phyloP scores from a whole-genome alignment of 1,284 basidiomycete species.

The Apiotrichum akiyoshidainum region DNA sequence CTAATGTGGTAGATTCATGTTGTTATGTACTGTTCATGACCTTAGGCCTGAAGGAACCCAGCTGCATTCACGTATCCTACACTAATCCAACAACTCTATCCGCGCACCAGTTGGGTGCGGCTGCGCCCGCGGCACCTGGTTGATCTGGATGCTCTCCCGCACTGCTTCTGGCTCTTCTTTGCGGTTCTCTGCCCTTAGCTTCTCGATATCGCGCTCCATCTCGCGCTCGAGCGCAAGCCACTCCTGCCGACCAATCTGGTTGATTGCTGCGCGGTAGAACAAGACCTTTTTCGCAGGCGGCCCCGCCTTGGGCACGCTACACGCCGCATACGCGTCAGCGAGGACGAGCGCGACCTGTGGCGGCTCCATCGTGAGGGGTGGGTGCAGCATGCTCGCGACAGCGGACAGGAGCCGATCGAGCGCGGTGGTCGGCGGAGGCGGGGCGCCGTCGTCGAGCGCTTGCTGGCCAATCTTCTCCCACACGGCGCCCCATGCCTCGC shows the following conservation, averaged over 20 bases:
- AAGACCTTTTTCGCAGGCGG: conserved; percentile 35
- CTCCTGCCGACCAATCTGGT: conserved; percentile 24
- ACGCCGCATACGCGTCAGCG: conserved; percentile 34
- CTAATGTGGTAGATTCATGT: not conserved
- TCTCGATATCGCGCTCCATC: conserved; percentile 25
- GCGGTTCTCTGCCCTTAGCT: conserved; percentile 15
- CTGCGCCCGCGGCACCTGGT: not conserved
- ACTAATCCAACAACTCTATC: conserved; percentile 13
- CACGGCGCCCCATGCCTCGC: conserved; percentile 38
- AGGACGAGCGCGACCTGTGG: conserved; percentile 28
- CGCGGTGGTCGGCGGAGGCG: conserved; percentile 6
- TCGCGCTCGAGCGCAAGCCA: conserved; percentile 39
- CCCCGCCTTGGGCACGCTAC: conserved; percentile 13
- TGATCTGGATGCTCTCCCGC: not conserved
- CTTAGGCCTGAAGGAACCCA: not conserved
- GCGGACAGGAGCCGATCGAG: conserved; percentile 29
- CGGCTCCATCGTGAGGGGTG: conserved; percentile 31
- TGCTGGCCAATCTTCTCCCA: conserved; percentile 35
- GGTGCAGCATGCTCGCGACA: conserved; percentile 29
- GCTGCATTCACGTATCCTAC: not conserved
- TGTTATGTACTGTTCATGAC: conserved; percentile 1
- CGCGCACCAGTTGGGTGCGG: not conserved
- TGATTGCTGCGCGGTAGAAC: conserved; percentile 41
- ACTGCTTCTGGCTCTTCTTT: not conserved
- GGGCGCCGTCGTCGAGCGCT: not conserved